Base-by-base conservation (phyloP, 1,284 basidiomycete genomes). In the Malassezia brasiliensis region DNA sequence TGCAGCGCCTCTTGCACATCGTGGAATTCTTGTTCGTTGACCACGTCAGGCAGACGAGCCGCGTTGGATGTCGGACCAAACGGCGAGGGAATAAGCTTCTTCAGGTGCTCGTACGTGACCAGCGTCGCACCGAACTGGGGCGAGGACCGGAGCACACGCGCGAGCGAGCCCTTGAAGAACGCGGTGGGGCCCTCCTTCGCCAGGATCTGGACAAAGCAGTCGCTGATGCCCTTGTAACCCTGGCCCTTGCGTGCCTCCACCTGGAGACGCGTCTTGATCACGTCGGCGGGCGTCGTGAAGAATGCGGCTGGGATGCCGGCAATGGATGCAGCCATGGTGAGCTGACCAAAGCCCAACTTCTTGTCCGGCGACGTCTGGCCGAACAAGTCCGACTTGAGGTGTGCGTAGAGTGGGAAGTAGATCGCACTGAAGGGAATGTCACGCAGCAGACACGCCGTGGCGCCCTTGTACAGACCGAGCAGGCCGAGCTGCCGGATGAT, bases 181-280 rank as follows among this genome's bases (percentile, higher is more conserved):
- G 94, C 93, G 44, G 78, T 80, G 75, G 87, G 86, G 8, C 88
- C 89, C 74, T 91, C 89, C 76, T 91, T 88, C 15, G 64, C 56
- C 57, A 75, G 84, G 62, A 98, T 96, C 76, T 87, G 94, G 48
- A 81, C 78, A 69, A 94, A 89, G 25, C 89, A 91, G 77, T 99
- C 90, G 14, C 79, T 75, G 45, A 96, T 78, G 46, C 94, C 93
- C 76, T 87, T 89, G 79, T 99, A 99, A 5, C 89, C 88, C 76
- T 98, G 84, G 15, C 93, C 94, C 66, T 87, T 86, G 61, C 86
- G 82, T 34, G 90, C 86, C 76, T 98, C 94, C n/a, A 90, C 85
- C 76, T 98, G 94, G 62, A 98, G 79, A 53, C 93, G 84, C n/a
- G 93, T 98, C 82, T 98, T 98, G 76, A 96, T 88, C 57, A 98